Conservation (phyloP, 2,329 filamentous ascomycete species). For the Calonectria naviculata region DNA sequence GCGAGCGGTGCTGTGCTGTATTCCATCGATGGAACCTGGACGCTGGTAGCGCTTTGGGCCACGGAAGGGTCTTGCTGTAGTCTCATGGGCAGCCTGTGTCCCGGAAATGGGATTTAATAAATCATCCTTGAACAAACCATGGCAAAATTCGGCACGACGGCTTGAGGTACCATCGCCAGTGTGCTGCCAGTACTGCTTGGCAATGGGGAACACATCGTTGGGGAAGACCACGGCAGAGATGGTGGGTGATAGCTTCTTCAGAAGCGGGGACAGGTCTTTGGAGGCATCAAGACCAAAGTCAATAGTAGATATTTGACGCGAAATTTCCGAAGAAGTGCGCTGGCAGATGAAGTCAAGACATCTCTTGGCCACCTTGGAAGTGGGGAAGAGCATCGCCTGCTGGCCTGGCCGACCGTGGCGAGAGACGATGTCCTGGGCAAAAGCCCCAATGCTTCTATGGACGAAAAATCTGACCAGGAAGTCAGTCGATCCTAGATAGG, state of each 20-base stretch:
- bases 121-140: constrained; percentile 77
- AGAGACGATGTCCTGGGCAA: constrained; percentile 75
- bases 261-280: constrained; percentile 60
- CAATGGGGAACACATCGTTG: constrained; percentile 72
- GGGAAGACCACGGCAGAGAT: constrained; percentile 80
- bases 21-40: constrained; percentile 50
- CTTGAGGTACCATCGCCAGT: constrained; percentile 93
- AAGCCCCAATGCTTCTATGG: constrained; percentile 81
- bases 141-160: constrained; percentile 89
- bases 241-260: constrained; percentile 67
- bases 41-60: constrained; percentile 87
- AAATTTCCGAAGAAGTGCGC: constrained; percentile 64
- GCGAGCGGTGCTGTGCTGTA: constrained; percentile 28
- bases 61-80: constrained; percentile 59
- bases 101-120: constrained; percentile 56
- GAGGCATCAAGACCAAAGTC: constrained; percentile 72
- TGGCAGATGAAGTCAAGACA: constrained; percentile 79
- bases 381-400: constrained; percentile 87
- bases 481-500: constrained; percentile 22
- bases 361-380: constrained; percentile 72
- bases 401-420: constrained; percentile 71
- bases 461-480: constrained; percentile 85
- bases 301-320: constrained; percentile 63
- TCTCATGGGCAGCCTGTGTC: constrained; percentile 38
- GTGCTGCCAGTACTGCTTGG: constrained; percentile 99